phyloP scores from a whole-genome alignment of 2,329 filamentous ascomycete species.

The Fusarium tuaranense region DNA sequence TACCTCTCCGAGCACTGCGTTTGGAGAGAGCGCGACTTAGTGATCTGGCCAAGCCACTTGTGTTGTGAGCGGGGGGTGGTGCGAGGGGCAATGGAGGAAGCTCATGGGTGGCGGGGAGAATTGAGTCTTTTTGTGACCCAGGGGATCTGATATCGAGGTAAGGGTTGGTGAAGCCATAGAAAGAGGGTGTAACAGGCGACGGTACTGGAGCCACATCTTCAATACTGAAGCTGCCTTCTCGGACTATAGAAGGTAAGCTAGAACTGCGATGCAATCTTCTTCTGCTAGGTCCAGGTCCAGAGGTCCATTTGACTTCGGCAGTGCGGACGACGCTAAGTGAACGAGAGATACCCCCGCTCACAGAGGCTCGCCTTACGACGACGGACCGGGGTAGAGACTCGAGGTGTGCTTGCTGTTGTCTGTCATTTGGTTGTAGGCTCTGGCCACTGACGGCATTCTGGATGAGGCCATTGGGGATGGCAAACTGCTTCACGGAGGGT shows the following conservation, averaged over 20 bases:
- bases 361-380: not conserved
- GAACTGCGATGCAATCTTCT: slow-evolving; percentile 5
- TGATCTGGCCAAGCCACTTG: not conserved
- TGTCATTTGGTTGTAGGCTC: not conserved
- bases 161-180: slow-evolving; percentile 3
- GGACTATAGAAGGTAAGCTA: slow-evolving; percentile 6
- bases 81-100: not conserved
- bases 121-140: not conserved
- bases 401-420: slow-evolving; percentile 4
- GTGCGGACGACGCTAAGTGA: slow-evolving; percentile 18
- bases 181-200: not conserved
- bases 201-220: not conserved
- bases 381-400: slow-evolving; percentile 7
- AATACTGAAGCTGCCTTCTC: not conserved
- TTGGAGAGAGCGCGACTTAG: slow-evolving; percentile 6
- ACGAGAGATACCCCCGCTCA: slow-evolving; percentile 1
- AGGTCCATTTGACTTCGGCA: slow-evolving; percentile 13
- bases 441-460: slow-evolving; percentile 5
- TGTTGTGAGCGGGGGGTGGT: not conserved
- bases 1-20: slow-evolving; percentile 4
- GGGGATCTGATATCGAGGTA: not conserved
- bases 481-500: slow-evolving; percentile 1
- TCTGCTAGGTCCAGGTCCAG: slow-evolving; percentile 7
- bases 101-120: not conserved
- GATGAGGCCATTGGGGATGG: slow-evolving; percentile 11